Percentiles rank a stretch among this genome's conserved stretches.
phyloP scores from a whole-genome alignment of 768 basidiomycete genomes.

The Naganishia randhawae region DNA sequence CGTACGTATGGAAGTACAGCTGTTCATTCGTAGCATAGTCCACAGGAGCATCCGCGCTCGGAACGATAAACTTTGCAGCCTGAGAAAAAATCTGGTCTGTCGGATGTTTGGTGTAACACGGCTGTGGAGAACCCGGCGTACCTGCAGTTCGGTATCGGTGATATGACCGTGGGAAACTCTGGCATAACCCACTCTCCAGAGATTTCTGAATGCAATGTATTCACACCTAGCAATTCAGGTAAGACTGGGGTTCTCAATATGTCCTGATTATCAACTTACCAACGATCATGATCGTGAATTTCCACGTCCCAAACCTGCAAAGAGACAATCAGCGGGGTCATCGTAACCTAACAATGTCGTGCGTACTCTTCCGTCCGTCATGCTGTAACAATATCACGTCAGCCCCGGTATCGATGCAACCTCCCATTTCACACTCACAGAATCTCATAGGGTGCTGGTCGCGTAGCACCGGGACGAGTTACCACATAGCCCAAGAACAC shows the following conservation, averaged over 20 bases:
- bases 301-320: conserved; percentile 16
- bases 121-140: conserved; percentile 8
- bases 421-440: conserved; percentile 25
- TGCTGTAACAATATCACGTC: conserved; percentile 2
- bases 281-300: conserved; percentile 26
- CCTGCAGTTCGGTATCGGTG: conserved; percentile 79
- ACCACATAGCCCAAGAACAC: conserved; percentile 49
- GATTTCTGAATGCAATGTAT: conserved; percentile 75
- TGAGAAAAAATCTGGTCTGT: conserved; percentile 41
- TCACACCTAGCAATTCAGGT: conserved; percentile 81
- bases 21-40: conserved; percentile 62
- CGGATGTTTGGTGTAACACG: background rate
- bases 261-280: conserved; percentile 4
- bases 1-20: conserved; percentile 64
- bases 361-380: conserved; percentile 28
- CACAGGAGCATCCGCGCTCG: conserved; percentile 58
- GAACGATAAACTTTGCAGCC: conserved; percentile 77
- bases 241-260: conserved; percentile 53
- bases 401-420: background rate
- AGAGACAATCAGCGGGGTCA: conserved; percentile 62
- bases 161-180: conserved; percentile 76
- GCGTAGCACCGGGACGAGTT: conserved; percentile 39
- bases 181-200: conserved; percentile 58
- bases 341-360: conserved; percentile 64
- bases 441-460: conserved; percentile 50